A percentile compares a stretch with the other conserved stretches of the same genome.
phyloP scores from a whole-genome alignment of 805 yeast genomes.

The Metschnikowia anglica region DNA sequence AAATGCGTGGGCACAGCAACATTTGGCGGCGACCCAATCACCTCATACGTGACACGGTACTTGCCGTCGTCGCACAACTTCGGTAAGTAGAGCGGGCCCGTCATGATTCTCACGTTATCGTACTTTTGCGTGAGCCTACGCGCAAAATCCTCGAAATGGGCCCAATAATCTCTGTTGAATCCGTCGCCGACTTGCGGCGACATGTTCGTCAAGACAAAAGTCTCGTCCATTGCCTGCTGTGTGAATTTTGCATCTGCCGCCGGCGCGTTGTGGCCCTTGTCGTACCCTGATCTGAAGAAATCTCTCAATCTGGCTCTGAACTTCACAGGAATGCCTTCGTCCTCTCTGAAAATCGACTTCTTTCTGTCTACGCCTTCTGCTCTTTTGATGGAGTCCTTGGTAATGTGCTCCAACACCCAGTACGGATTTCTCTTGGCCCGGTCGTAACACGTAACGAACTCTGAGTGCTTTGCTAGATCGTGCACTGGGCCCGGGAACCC shows the following conservation, averaged over 20 bases:
- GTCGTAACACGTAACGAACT: constrained; percentile 84
- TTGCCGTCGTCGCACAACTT: constrained; percentile 79
- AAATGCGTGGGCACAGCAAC: constrained; percentile 98
- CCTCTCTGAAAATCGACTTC: constrained; percentile 83
- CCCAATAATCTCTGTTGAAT: constrained; percentile 96
- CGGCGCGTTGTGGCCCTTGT: constrained; percentile 96
- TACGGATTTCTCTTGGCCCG: constrained; percentile 82
- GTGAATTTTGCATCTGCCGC: constrained; percentile 95
- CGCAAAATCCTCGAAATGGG: constrained; percentile 88
- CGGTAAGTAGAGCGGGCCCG: constrained; percentile 93
- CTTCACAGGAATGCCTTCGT: constrained; percentile 70
- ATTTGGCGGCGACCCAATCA: constrained; percentile 94
- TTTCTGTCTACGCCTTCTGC: constrained; percentile 66
- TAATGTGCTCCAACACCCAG: constrained; percentile 88
- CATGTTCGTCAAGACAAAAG: constrained; percentile 85
- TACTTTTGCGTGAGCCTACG: constrained; percentile 73
- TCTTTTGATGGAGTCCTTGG: constrained; percentile 61
- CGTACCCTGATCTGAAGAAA: constrained; percentile 93
- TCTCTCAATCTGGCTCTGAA: constrained; percentile 80
- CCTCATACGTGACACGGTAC: constrained; percentile 80
- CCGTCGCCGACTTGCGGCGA: constrained; percentile 98
- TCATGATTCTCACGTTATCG: constrained; percentile 76
- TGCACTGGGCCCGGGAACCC: constrained; percentile 96
- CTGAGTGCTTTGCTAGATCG: constrained; percentile 70
- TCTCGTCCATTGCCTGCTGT: constrained; percentile 92